Evolutionary conservation across 352 stramenopile genomes (phyloP).

Genomic region (Phytophthora hibernalis): DNA sequence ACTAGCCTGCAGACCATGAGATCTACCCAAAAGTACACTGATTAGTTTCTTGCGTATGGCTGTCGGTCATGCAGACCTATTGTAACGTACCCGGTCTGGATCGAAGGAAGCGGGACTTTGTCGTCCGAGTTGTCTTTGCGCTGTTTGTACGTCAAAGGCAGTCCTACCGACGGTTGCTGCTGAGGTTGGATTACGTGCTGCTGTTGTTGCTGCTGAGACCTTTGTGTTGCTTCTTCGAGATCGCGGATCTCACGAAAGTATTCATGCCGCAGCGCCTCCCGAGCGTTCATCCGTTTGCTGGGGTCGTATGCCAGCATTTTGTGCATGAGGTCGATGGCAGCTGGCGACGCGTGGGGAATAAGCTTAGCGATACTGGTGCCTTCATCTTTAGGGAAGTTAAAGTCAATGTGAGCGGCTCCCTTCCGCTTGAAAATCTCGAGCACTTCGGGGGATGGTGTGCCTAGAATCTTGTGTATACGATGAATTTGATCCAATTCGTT

Average conservation of each 20-base stretch:
- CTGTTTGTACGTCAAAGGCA: conserved; percentile 45
- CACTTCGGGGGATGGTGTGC: conserved; percentile 86
- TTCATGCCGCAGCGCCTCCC: conserved; percentile 90
- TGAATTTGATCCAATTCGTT: conserved; percentile 97
- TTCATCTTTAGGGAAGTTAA: conserved; percentile 92
- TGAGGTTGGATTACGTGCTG: conserved; percentile 42
- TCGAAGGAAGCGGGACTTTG: conserved; percentile 58
- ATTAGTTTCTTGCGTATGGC: not conserved
- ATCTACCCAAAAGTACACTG: conserved; percentile 14
- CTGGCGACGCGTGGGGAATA: conserved; percentile 86
- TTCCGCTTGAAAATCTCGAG: conserved; percentile 92
- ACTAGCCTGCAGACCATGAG: conserved; percentile 27
- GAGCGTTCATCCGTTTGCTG: conserved; percentile 89
- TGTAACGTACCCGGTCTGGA: conserved; percentile 50
- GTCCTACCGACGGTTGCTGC: conserved; percentile 27
- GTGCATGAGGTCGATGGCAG: conserved; percentile 90
- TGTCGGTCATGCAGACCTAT: not conserved
- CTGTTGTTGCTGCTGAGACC: conserved; percentile 43
- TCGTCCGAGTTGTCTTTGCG: conserved; percentile 58
- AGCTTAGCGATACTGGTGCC: conserved; percentile 87
- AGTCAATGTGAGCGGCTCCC: conserved; percentile 93
- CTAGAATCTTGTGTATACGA: conserved; percentile 95
- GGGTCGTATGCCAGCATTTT: conserved; percentile 92
- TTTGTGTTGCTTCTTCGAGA: conserved; percentile 63
- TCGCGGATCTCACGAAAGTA: conserved; percentile 92